Evolutionary conservation across 1,284 basidiomycete genomes (phyloP).

Genomic region (Ceraceosorus guamensis): DNA sequence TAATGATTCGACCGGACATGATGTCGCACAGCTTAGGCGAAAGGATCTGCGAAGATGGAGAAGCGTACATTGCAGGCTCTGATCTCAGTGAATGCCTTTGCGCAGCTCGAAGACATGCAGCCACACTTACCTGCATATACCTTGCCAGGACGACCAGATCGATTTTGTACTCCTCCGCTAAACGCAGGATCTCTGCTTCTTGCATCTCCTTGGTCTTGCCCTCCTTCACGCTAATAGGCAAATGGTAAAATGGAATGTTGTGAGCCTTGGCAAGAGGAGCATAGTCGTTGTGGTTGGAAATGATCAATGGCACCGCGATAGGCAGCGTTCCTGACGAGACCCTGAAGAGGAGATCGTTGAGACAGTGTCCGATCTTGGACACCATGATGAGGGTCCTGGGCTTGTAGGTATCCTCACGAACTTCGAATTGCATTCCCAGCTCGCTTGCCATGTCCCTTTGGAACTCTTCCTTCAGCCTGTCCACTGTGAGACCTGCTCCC

Average conservation of each 20-base stretch:
- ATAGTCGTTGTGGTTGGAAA: conserved; percentile 44
- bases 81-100: neutral
- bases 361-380: conserved; percentile 43
- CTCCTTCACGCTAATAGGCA: conserved; percentile 34
- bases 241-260: conserved; percentile 44
- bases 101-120: neutral
- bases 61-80: neutral
- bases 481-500: conserved; percentile 17
- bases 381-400: conserved; percentile 45
- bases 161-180: conserved; percentile 37
- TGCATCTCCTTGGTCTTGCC: conserved; percentile 46
- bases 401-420: conserved; percentile 37
- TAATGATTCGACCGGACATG: conserved; percentile 39
- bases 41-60: conserved; percentile 23
- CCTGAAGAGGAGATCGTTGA: conserved; percentile 45
- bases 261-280: conserved; percentile 35
- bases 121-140: conserved; percentile 32
- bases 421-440: conserved; percentile 29
- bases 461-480: conserved; percentile 21
- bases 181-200: conserved; percentile 39
- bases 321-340: conserved; percentile 31
- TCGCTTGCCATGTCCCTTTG: conserved; percentile 9
- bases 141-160: conserved; percentile 44
- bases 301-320: conserved; percentile 39
- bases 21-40: conserved; percentile 30